A percentile compares a stretch with the other conserved stretches of the same genome.
phyloP scores from a whole-genome alignment of 495 filamentous ascomycete species.

The Penicillium waksmanii region DNA sequence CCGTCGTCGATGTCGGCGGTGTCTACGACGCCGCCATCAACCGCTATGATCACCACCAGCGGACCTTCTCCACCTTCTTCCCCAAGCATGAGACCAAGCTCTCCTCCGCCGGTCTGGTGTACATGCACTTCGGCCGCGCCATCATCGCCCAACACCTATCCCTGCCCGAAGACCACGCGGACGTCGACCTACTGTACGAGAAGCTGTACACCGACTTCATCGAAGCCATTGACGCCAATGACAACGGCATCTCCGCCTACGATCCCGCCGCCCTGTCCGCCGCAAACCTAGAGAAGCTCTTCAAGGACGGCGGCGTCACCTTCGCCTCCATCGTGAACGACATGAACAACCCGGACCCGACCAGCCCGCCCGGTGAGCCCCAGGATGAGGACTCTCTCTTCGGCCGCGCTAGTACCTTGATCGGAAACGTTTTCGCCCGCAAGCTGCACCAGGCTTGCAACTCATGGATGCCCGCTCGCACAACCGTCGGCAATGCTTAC shows the following conservation, averaged over 20 bases:
- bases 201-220: slow-evolving; percentile 94
- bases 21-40: slow-evolving; percentile 76
- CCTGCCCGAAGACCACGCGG: slow-evolving; percentile 60
- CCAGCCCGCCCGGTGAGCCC: slow-evolving; percentile 49
- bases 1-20: slow-evolving; percentile 93
- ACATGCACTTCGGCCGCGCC: slow-evolving; percentile 87
- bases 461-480: slow-evolving; percentile 84
- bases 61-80: slow-evolving; percentile 79
- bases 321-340: slow-evolving; percentile 82
- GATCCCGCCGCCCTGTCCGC: slow-evolving; percentile 64
- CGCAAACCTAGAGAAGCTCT: slow-evolving; percentile 74
- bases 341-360: slow-evolving; percentile 66
- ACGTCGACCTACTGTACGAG: slow-evolving; percentile 74
- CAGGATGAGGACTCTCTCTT: slow-evolving; percentile 87
- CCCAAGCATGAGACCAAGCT: slow-evolving; percentile 82
- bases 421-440: slow-evolving; percentile 80
- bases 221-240: slow-evolving; percentile 95
- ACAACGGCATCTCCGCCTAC: slow-evolving; percentile 89
- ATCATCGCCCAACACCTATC: slow-evolving; percentile 76
- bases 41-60: slow-evolving; percentile 97
- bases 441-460: slow-evolving; percentile 63
- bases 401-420: slow-evolving; percentile 71
- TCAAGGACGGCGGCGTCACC: slow-evolving; percentile 78
- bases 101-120: slow-evolving; percentile 89
- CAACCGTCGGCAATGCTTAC: slow-evolving; percentile 74